phyloP scores from a whole-genome alignment of 2,329 filamentous ascomycete genomes.

The Fusarium clavum region DNA sequence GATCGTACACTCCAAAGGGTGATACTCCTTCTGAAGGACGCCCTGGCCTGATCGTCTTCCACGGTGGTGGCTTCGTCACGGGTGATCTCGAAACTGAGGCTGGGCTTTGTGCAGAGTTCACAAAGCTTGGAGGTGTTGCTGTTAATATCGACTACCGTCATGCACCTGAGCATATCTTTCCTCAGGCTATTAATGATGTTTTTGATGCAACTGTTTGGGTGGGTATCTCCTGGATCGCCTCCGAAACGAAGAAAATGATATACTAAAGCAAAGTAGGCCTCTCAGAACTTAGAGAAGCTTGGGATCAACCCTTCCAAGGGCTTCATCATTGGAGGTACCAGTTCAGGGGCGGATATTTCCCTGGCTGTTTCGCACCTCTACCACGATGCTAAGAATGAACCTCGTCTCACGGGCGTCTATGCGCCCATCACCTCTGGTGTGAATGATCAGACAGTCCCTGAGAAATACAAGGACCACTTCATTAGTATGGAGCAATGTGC shows the following conservation, averaged over 20 bases:
- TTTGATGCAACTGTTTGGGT: slow-evolving; percentile 48
- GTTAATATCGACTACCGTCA: slow-evolving; percentile 47
- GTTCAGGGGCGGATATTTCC: slow-evolving; percentile 48
- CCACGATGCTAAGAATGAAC: slow-evolving; percentile 22
- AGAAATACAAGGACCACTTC: slow-evolving; percentile 46
- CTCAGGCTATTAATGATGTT: slow-evolving; percentile 45
- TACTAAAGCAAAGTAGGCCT: slow-evolving; percentile 26
- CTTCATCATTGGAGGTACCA: slow-evolving; percentile 44
- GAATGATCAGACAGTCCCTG: slow-evolving; percentile 40
- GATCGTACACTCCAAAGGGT: slow-evolving; percentile 40
- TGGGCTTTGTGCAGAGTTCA: slow-evolving; percentile 44
- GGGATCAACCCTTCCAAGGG: slow-evolving; percentile 43
- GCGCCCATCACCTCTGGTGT: slow-evolving; percentile 40
- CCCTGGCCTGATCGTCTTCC: slow-evolving; percentile 46
- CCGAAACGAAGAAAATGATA: not conserved
- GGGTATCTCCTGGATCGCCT: not conserved
- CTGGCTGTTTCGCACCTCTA: slow-evolving; percentile 44
- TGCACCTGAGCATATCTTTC: slow-evolving; percentile 48
- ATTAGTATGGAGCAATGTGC: slow-evolving; percentile 47
- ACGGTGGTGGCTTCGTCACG: slow-evolving; percentile 45
- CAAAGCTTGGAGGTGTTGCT: slow-evolving; percentile 43
- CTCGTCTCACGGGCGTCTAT: slow-evolving; percentile 47
- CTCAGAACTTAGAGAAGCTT: slow-evolving; percentile 34
- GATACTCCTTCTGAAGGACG: slow-evolving; percentile 22
- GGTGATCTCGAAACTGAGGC: slow-evolving; percentile 45